phyloP scores from a whole-genome alignment of 2,329 filamentous ascomycete genomes.

The Cladorrhinum sp. region DNA sequence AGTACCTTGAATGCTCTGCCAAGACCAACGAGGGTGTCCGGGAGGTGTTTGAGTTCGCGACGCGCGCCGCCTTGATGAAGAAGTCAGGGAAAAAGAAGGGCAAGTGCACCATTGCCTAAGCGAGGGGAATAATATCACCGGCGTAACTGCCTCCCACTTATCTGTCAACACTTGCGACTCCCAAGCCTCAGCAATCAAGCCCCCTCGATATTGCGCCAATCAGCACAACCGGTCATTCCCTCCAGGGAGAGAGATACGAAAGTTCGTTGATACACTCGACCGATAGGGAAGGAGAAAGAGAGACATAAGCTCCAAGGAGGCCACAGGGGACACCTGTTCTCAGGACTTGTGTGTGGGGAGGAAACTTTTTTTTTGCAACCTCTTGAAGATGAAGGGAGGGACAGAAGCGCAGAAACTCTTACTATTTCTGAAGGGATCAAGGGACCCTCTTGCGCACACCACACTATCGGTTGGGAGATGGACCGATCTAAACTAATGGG shows the following conservation, averaged over 20 bases:
- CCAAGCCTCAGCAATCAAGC: conserved; percentile 4
- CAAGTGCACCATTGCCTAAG: conserved; percentile 84
- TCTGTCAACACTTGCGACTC: conserved; percentile 15
- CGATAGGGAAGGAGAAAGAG: conserved; percentile 1
- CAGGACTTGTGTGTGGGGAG: conserved; percentile 6
- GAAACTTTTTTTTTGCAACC: conserved; percentile 14
- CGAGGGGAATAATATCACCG: background rate
- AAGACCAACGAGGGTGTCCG: conserved; percentile 99
- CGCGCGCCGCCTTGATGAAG: conserved; percentile 78
- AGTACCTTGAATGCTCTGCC: conserved; percentile 99
- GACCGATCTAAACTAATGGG: conserved; percentile 17
- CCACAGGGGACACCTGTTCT: conserved; percentile 7
- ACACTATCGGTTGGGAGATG: conserved; percentile 15
- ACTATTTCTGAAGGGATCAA: conserved; percentile 5
- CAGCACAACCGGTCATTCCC: conserved; percentile 10
- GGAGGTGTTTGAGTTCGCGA: conserved; percentile 98
- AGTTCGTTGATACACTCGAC: conserved; percentile 1
- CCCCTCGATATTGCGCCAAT: conserved; percentile 9
- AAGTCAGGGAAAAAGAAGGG: conserved; percentile 48
- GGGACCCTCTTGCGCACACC: background rate
- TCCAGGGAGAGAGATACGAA: conserved; percentile 12
- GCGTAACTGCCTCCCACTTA: conserved; percentile 11
- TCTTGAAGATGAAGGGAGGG: conserved; percentile 5
- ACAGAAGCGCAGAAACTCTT: conserved; percentile 10
- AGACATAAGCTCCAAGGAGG: conserved; percentile 7